These are phyloP conservation scores for Fusarium pseudoanthophilum DNA, from an alignment of 2,329 filamentous ascomycete species.

Conservation along the genomic window DNA sequence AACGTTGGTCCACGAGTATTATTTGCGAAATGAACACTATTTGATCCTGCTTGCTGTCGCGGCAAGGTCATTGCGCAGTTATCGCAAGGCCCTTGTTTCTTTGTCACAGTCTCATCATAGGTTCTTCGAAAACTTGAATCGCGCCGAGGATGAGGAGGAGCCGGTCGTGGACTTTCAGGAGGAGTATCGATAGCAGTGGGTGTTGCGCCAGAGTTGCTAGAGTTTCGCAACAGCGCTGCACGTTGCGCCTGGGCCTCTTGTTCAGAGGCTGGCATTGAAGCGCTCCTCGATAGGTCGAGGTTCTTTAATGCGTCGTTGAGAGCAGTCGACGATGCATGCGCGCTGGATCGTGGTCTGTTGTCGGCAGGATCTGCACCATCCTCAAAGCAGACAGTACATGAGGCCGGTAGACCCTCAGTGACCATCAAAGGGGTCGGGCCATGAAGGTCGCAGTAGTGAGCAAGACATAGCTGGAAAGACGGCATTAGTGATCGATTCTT, in stretches of 20 bases:
- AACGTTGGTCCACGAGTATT: conserved; percentile 66
- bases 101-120: conserved; percentile 73
- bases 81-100: conserved; percentile 71
- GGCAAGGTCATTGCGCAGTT: conserved; percentile 76
- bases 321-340: conserved; percentile 51
- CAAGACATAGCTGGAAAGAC: conserved; percentile 70
- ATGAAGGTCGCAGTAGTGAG: conserved; percentile 77
- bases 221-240: conserved; percentile 54
- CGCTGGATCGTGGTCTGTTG: conserved; percentile 55
- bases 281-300: conserved; percentile 58
- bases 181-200: conserved; percentile 65
- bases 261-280: conserved; percentile 57
- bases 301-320: conserved; percentile 61
- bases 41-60: conserved; percentile 45
- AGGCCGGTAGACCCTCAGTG: conserved; percentile 71
- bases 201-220: conserved; percentile 50
- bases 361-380: conserved; percentile 44
- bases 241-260: conserved; percentile 58
- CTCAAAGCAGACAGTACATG: conserved; percentile 69
- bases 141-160: conserved; percentile 54
- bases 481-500: conserved; percentile 48
- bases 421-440: conserved; percentile 77
- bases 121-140: conserved; percentile 71
- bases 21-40: conserved; percentile 45
- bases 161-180: conserved; percentile 64